phyloP scores from a whole-genome alignment of 306 rosid genomes.

The Abrus pulchellus region DNA sequence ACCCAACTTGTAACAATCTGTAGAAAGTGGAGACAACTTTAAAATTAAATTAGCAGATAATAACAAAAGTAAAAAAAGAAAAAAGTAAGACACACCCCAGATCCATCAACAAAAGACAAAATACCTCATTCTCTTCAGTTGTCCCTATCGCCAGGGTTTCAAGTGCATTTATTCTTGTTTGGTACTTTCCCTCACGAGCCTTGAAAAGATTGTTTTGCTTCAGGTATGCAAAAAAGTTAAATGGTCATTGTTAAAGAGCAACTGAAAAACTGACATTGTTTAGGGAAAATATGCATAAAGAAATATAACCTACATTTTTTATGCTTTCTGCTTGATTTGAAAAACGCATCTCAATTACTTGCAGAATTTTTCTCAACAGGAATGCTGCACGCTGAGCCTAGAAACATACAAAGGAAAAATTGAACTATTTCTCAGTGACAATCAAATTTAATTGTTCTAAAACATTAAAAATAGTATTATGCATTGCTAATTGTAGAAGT shows the following conservation, averaged over 20 bases:
- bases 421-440: conserved; percentile 13
- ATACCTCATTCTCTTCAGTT: conserved; percentile 84
- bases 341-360: conserved; percentile 78
- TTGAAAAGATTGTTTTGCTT: conserved; percentile 80
- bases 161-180: conserved; percentile 74
- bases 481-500: conserved; percentile 50
- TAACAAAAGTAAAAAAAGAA: conserved; percentile 8
- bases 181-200: conserved; percentile 88
- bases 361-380: conserved; percentile 79
- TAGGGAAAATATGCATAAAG: neutral
- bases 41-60: conserved; percentile 41
- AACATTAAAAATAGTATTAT: conserved; percentile 28
- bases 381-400: conserved; percentile 74
- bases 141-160: conserved; percentile 85
- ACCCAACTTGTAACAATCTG: conserved; percentile 82
- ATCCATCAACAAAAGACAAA: conserved; percentile 38
- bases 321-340: conserved; percentile 75
- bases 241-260: conserved; percentile 45
- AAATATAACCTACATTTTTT: conserved; percentile 66
- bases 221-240: conserved; percentile 52
- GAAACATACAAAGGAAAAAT: conserved; percentile 41
- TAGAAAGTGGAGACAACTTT: conserved; percentile 43
- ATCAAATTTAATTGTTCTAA: conserved; percentile 6
- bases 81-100: conserved; percentile 10
- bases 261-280: conserved; percentile 35